phyloP scores from a whole-genome alignment of 306 rosid species.

The peach (Prunus persica) region Prunus_persica_NCBIv2 NC_034013.1:14340501-14341000 shows the following conservation, averaged over 20 bases:
- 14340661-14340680: slow-evolving; percentile 73
- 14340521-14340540: slow-evolving; percentile 73
- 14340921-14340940: slow-evolving; percentile 60
- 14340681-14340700: slow-evolving; percentile 74
- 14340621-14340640: slow-evolving; percentile 74
- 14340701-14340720: slow-evolving; percentile 78
- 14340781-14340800: slow-evolving; percentile 90
- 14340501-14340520: slow-evolving; percentile 72
- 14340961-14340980: slow-evolving; percentile 49
- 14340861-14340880: slow-evolving; percentile 73
- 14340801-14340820: slow-evolving; percentile 74
- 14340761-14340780: slow-evolving; percentile 87
- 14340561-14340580: slow-evolving; percentile 66
- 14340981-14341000: slow-evolving; percentile 48
- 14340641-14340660: slow-evolving; percentile 79
- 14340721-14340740: slow-evolving; percentile 61
- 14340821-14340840: slow-evolving; percentile 63
- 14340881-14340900: slow-evolving; percentile 71
- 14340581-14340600: slow-evolving; percentile 78
- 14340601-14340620: slow-evolving; percentile 70
- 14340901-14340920: slow-evolving; percentile 67
- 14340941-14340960: slow-evolving; percentile 79
- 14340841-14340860: slow-evolving; percentile 67
- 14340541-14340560: slow-evolving; percentile 72
- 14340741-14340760: slow-evolving; percentile 53